A percentile compares a stretch with the other conserved stretches of the same genome.
These are phyloP conservation scores for Phialocephala sp. DNA, from an alignment of 2,329 filamentous ascomycete genomes.

Conservation along the genomic window DNA sequence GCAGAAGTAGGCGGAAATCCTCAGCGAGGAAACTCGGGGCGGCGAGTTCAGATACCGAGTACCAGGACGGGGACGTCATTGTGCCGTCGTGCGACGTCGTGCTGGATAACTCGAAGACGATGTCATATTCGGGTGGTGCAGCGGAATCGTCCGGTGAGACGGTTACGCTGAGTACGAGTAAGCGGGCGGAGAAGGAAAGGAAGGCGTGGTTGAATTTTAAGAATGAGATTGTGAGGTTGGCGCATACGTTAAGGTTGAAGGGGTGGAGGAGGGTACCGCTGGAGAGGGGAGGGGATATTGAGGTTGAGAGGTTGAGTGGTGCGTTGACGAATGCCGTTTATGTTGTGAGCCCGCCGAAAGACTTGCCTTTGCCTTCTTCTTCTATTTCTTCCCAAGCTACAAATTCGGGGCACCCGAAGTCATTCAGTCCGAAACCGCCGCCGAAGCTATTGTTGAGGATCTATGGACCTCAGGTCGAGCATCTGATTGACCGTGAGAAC, in stretches of 20 bases:
- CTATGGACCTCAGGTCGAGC: slow-evolving; percentile 93
- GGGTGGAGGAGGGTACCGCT: slow-evolving; percentile 87
- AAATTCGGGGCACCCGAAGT: slow-evolving; percentile 44
- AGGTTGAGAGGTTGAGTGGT: slow-evolving; percentile 80
- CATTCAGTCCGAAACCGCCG: slow-evolving; percentile 36
- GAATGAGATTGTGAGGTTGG: slow-evolving; percentile 85
- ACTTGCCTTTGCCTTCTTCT: slow-evolving; percentile 47
- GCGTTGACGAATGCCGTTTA: slow-evolving; percentile 97
- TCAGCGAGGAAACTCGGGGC: slow-evolving; percentile 39
- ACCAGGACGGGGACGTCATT: slow-evolving; percentile 77
- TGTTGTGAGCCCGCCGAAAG: slow-evolving; percentile 81
- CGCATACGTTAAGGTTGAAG: slow-evolving; percentile 88
- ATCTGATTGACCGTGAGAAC: slow-evolving; percentile 91
- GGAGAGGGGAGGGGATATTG: slow-evolving; percentile 70
- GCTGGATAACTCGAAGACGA: slow-evolving; percentile 88
- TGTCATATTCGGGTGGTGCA: slow-evolving; percentile 71
- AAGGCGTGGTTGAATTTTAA: slow-evolving; percentile 89
- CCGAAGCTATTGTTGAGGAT: slow-evolving; percentile 84
- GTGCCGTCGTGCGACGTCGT: slow-evolving; percentile 85
- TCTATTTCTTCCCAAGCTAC: slow-evolving; percentile 25
- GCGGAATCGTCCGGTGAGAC: slow-evolving; percentile 46
- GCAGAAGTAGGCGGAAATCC: slow-evolving; percentile 26
- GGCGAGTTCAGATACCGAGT: slow-evolving; percentile 84
- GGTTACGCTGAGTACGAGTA: slow-evolving; percentile 48
- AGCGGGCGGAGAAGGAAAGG: slow-evolving; percentile 67